Evolutionary conservation across 768 basidiomycete species (phyloP).

Genomic region (Lactifluus rugatus): DNA sequence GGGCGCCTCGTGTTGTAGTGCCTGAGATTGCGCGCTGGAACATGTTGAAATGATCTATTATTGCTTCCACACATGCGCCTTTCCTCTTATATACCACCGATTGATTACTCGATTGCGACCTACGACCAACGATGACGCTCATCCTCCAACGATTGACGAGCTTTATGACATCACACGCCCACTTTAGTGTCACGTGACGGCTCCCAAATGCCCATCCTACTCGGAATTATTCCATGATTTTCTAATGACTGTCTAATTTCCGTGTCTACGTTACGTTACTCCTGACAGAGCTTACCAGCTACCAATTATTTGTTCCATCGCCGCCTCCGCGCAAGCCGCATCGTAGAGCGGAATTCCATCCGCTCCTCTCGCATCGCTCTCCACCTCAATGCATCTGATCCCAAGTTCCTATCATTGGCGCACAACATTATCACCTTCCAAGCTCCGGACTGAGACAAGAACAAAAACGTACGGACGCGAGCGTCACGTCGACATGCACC

Average conservation of each 20-base stretch:
- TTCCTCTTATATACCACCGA: no score
- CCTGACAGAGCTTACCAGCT: not conserved
- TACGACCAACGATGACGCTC: no score
- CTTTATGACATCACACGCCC: conserved; percentile 2
- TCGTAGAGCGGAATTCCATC: conserved; percentile 34
- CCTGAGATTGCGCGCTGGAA: not conserved
- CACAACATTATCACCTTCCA: not conserved
- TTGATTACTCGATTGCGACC: no score
- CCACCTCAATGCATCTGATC: conserved; percentile 47
- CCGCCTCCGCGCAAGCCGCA: conserved; percentile 35
- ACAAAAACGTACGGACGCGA: conserved; percentile 49
- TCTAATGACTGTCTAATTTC: no score
- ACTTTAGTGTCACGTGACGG: not conserved
- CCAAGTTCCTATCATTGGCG: conserved; percentile 40
- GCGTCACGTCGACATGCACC: conserved; percentile 51
- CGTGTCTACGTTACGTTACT: not conserved
- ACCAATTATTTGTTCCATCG: conserved; percentile 25
- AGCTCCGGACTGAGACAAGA: not conserved
- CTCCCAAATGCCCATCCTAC: not conserved
- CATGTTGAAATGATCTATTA: no score
- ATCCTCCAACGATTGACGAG: no score
- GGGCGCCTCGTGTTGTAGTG: not conserved
- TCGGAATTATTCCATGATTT: not conserved
- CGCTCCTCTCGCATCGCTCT: conserved; percentile 23
- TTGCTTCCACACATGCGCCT: no score